phyloP scores from a whole-genome alignment of 2,329 filamentous ascomycete genomes.

The Diaporthe ilicicola region DNA sequence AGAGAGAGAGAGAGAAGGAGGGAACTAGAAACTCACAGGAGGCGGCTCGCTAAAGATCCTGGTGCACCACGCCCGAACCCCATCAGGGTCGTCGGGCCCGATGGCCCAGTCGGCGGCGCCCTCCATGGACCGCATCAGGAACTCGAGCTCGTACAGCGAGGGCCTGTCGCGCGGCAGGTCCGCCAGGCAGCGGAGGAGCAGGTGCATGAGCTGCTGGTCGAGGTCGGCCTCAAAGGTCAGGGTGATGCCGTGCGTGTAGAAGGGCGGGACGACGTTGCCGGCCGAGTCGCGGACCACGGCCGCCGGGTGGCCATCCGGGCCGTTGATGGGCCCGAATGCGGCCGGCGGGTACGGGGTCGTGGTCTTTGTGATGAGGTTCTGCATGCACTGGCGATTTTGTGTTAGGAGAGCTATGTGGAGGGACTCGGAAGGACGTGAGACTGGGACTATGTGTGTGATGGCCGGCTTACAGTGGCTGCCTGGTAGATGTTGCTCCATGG shows the following conservation, averaged over 20 bases:
- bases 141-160: background rate
- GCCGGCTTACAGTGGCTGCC: background rate
- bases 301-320: background rate
- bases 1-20: background rate
- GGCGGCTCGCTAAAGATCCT: background rate
- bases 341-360: background rate
- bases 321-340: background rate
- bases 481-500: constrained; percentile 21
- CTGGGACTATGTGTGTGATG: too few relatives aligned
- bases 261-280: background rate
- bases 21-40: background rate
- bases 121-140: background rate
- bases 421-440: too few relatives aligned
- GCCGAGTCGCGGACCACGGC: background rate
- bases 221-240: background rate
- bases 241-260: constrained; percentile 7
- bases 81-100: background rate
- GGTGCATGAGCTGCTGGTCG: background rate
- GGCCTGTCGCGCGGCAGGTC: background rate
- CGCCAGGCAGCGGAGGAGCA: background rate
- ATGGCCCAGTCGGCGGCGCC: background rate
- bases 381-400: background rate
- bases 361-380: background rate
- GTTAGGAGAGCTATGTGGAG: background rate
- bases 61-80: background rate